phyloP scores from a whole-genome alignment of 768 basidiomycete species.

The Collybia nuda region DNA sequence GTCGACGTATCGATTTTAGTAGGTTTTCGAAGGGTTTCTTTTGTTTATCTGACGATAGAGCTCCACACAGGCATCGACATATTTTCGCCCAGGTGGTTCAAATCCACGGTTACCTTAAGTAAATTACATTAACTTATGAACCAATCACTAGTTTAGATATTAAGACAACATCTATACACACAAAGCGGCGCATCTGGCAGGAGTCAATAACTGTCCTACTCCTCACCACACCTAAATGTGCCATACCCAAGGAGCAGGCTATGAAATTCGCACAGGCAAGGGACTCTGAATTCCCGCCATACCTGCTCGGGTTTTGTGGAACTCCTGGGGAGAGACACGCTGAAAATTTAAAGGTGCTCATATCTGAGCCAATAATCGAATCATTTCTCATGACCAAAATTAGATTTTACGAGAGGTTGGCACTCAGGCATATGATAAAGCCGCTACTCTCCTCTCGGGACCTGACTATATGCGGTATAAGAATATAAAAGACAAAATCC shows the following conservation, averaged over 20 bases:
- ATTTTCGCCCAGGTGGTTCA: conserved; percentile 65
- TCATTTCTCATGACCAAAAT: background rate
- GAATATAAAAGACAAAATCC: conserved; percentile 51
- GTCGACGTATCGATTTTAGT: conserved; percentile 77
- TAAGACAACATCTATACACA: conserved; percentile 56
- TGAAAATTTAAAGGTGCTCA: conserved; percentile 71
- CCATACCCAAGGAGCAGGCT: conserved; percentile 55
- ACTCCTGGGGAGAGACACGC: conserved; percentile 70
- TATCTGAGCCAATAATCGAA: background rate
- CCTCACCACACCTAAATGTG: conserved; percentile 55
- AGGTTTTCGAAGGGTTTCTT: conserved; percentile 21
- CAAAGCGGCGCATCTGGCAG: conserved; percentile 75
- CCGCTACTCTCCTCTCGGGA: conserved; percentile 44
- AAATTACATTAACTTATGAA: background rate
- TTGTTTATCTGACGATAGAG: background rate
- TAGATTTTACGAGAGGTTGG: conserved; percentile 80
- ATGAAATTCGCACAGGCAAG: conserved; percentile 61
- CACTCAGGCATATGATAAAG: conserved; percentile 49
- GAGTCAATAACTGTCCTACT: conserved; percentile 70
- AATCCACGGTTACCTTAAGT: background rate
- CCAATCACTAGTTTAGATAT: conserved; percentile 49
- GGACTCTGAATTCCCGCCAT: conserved; percentile 64
- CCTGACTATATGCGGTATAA: conserved; percentile 46
- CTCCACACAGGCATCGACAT: conserved; percentile 63
- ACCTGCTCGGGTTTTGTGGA: conserved; percentile 62